Percentiles rank a stretch among this genome's conserved stretches.
Conservation (phyloP, 2,329 filamentous ascomycete genomes). For the Didymella exigua region DNA sequence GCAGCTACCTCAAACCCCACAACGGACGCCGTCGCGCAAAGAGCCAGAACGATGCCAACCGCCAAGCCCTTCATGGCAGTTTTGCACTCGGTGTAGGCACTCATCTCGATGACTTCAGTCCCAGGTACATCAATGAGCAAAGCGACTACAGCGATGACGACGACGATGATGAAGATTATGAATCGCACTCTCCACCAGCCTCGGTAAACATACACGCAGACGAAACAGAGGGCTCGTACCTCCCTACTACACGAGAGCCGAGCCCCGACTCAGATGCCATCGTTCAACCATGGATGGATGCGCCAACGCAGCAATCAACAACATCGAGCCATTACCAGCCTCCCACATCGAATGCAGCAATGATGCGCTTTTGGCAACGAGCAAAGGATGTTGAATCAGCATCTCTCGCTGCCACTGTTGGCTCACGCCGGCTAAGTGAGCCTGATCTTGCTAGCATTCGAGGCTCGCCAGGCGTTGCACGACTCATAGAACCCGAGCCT, state of each 20-base stretch:
- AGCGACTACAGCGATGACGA: constrained; percentile 48
- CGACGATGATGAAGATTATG: constrained; percentile 36
- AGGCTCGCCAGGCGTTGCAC: constrained; percentile 65
- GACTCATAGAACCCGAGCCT: constrained; percentile 59
- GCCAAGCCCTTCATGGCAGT: constrained; percentile 25
- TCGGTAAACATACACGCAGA: constrained; percentile 36
- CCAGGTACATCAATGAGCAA: constrained; percentile 49
- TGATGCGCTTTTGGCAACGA: constrained; percentile 57
- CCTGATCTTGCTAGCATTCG: constrained; percentile 67
- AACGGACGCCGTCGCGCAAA: constrained; percentile 54
- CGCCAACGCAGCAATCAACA: constrained; percentile 42
- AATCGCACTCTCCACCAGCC: constrained; percentile 40
- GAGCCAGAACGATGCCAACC: constrained; percentile 50
- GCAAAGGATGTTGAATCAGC: constrained; percentile 59
- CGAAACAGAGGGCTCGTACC: constrained; percentile 39
- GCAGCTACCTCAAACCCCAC: constrained; percentile 36
- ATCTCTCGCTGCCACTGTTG: constrained; percentile 70
- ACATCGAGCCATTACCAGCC: constrained; percentile 53
- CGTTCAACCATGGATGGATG: constrained; percentile 58
- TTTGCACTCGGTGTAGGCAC: constrained; percentile 44
- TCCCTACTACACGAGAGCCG: constrained; percentile 33
- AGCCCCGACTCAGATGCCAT: constrained; percentile 28
- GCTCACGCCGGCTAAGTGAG: constrained; percentile 68
- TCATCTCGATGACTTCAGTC: constrained; percentile 41
- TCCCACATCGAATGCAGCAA: constrained; percentile 61